Evolutionary conservation across 768 basidiomycete genomes (phyloP).

Genomic region (Suillus clintonianus): DNA sequence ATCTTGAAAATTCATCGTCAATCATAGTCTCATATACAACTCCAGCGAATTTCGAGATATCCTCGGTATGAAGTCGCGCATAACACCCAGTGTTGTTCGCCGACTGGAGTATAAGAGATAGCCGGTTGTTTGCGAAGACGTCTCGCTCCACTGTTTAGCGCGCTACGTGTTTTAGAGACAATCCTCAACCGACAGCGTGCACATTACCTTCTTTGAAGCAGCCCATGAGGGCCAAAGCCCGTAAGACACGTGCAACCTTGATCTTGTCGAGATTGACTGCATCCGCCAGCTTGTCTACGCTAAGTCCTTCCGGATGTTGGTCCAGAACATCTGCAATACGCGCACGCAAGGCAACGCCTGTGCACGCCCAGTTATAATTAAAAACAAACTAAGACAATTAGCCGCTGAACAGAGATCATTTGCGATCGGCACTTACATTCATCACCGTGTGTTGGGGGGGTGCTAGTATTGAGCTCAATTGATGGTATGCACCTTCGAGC

Average conservation of each 20-base stretch:
- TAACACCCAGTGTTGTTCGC: slow-evolving; percentile 13
- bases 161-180: background rate
- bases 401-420: background rate
- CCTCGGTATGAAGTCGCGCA: slow-evolving; percentile 7
- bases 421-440: slow-evolving; percentile 16
- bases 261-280: slow-evolving; percentile 23
- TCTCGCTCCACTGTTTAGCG: slow-evolving; percentile 23
- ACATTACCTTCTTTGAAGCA: slow-evolving; percentile 32
- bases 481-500: slow-evolving; percentile 28
- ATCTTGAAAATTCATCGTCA: slow-evolving; percentile 24
- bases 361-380: slow-evolving; percentile 28
- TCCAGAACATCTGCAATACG: slow-evolving; percentile 29
- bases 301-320: slow-evolving; percentile 28
- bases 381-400: slow-evolving; percentile 10
- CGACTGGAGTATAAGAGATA: slow-evolving; percentile 28
- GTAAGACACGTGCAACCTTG: slow-evolving; percentile 32
- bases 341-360: slow-evolving; percentile 24
- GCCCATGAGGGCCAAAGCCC: slow-evolving; percentile 30
- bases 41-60: slow-evolving; percentile 14
- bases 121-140: slow-evolving; percentile 34
- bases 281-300: slow-evolving; percentile 24
- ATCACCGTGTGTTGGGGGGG: slow-evolving; percentile 29
- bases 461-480: slow-evolving; percentile 26
- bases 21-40: slow-evolving; percentile 26
- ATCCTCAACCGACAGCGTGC: background rate